Evolutionary conservation across 768 basidiomycete genomes (phyloP).

Genomic region (Pholiota molesta): DNA sequence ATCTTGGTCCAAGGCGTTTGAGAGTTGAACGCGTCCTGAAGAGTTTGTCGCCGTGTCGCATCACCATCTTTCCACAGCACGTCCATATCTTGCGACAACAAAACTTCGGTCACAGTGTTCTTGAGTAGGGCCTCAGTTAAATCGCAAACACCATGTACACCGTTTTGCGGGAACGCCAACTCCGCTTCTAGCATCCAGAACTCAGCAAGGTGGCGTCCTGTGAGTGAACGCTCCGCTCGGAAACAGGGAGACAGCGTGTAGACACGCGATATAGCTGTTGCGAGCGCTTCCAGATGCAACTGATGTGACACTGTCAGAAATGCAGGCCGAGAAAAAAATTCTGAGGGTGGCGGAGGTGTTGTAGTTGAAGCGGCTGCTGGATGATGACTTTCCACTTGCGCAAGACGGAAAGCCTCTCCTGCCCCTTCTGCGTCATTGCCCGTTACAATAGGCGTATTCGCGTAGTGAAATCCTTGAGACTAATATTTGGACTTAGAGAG

Average conservation of each 20-base stretch:
- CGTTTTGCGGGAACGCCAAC: conserved; percentile 51
- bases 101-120: conserved; percentile 23
- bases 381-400: conserved; percentile 37
- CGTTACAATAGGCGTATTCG: conserved; percentile 88
- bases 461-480: conserved; percentile 77
- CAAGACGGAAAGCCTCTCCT: conserved; percentile 86
- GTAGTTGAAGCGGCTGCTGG: conserved; percentile 27
- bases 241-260: conserved; percentile 95
- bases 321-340: conserved; percentile 78
- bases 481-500: conserved; percentile 29
- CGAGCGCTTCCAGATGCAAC: conserved; percentile 90
- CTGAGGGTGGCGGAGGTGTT: conserved; percentile 28
- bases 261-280: conserved; percentile 75
- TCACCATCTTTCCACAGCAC: conserved; percentile 46
- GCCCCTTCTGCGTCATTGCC: conserved; percentile 95
- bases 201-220: conserved; percentile 91
- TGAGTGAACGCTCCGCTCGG: conserved; percentile 88
- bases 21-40: conserved; percentile 39
- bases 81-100: conserved; percentile 30
- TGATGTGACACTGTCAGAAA: conserved; percentile 96
- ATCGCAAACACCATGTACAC: conserved; percentile 48
- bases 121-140: conserved; percentile 41
- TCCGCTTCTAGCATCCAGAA: conserved; percentile 99
- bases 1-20: conserved; percentile 65
- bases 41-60: conserved; percentile 31